A percentile compares a stretch with the other conserved stretches of the same genome.
These are phyloP conservation scores for Lonicera japonica DNA, from an alignment of 129 eudicot species.

Conservation along the genomic window DNA sequence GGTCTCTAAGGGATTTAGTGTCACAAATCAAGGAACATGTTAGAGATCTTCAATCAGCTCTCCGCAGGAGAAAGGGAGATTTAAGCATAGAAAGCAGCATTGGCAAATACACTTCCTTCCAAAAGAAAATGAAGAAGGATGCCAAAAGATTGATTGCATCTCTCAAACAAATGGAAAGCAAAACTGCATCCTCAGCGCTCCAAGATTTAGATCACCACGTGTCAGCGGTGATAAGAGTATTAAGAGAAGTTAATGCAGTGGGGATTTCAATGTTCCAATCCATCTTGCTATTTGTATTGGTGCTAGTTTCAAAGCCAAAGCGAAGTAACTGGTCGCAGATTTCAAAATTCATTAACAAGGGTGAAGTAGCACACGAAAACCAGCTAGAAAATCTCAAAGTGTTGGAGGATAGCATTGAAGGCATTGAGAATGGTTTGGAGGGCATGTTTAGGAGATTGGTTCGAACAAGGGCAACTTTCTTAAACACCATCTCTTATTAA, in stretches of 20 bases:
- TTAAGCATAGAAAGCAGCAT: background rate
- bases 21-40: background rate
- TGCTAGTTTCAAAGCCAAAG: conserved; percentile 10
- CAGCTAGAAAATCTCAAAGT: conserved; percentile 6
- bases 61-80: background rate
- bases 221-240: too few species aligned
- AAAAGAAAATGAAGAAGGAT: background rate
- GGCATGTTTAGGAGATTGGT: conserved; percentile 15
- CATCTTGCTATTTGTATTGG: conserved; percentile 15
- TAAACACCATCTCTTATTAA: conserved; percentile 2
- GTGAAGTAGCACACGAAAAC: background rate
- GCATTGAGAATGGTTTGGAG: conserved; percentile 16
- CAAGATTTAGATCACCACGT: too few species aligned
- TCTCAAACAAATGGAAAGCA: too few species aligned
- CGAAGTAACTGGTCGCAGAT: background rate
- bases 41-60: background rate
- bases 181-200: too few species aligned
- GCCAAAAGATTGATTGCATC: background rate
- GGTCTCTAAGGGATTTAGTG: too few species aligned
- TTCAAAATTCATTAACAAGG: conserved; percentile 13
- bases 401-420: conserved; percentile 3
- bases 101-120: background rate
- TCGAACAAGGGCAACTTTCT: conserved; percentile 15
- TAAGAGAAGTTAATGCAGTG: too few species aligned
- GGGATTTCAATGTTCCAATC: conserved; percentile 11